Base-by-base conservation (phyloP, 306 rosid species). In the Oxytropis ochrocephala region DNA sequence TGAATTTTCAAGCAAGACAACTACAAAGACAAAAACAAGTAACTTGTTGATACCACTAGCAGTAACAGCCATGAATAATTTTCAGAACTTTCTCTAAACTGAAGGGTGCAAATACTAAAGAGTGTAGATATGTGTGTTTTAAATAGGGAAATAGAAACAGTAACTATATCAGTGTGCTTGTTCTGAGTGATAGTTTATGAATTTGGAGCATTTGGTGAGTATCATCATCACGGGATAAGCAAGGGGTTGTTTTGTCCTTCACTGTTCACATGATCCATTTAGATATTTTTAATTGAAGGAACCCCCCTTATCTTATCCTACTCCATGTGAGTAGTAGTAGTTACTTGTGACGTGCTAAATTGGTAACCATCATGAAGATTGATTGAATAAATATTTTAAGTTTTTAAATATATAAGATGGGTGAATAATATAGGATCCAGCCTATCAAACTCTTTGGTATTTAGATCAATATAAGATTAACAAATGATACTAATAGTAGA, bases 181-280 rank as follows among this genome's bases (percentile, higher is more conserved):
- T 70, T 74, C n/a, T n/a, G n/a, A n/a, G 36, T 71, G 69, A 72
- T 21, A 30, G 43, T 73, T 32, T 49, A 2, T 0, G n/a, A 19
- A 29, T 52, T 64, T 50, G 74, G 76, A 70, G 70, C 52, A 75
- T 38, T 70, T 67, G 71, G 74, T 81, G 59, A 56, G 52, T n/a
- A 47, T 87, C 93, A 87, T n/a, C n/a, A n/a, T n/a, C n/a, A n/a
- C 86, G 93, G 82, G 88, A 38, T 56, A 61, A 64, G 68, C 66
- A 46, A 71, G 56, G 59, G 16, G n/a, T n/a, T n/a, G n/a, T 44
- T 30, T 68, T 43, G 7, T 10, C 48, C 18, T 73, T 59, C 50
- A 51, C 72, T 18, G n/a, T 67, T 67, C 79, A 73, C 79, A 67
- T 60, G 83, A 48, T 68, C n/a, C n/a, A n/a, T n/a, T n/a, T n/a